A percentile compares a stretch with the other conserved stretches of the same genome.
phyloP scores from a whole-genome alignment of 305 asterid species.

The Fraxinus paxiana region DNA sequence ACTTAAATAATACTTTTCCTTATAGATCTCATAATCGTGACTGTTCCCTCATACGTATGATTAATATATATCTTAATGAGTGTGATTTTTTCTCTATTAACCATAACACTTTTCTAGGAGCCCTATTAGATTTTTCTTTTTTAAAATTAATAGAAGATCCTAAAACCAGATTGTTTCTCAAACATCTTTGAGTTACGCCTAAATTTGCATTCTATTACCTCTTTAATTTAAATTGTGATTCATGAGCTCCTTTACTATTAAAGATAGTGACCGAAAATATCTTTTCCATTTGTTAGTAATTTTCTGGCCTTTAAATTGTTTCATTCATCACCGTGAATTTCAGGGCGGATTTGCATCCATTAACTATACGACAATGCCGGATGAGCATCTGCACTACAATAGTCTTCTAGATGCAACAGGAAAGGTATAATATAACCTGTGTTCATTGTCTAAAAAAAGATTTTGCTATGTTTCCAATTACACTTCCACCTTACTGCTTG shows the following conservation, averaged over 20 bases:
- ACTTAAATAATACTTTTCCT: not conserved
- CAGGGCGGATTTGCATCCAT: slow-evolving; percentile 22
- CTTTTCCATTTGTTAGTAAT: not conserved
- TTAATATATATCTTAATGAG: not conserved
- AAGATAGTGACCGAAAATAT: not conserved
- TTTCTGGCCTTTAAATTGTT: not conserved
- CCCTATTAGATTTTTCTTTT: not conserved
- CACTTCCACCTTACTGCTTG: not conserved
- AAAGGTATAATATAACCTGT: slow-evolving; percentile 17
- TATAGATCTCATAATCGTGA: not conserved
- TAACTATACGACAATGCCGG: slow-evolving; percentile 28
- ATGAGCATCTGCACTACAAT: slow-evolving; percentile 32
- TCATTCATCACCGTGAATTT: not conserved
- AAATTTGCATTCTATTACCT: not conserved
- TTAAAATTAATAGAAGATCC: not conserved
- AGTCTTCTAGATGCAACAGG: slow-evolving; percentile 26
- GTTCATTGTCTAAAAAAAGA: not conserved
- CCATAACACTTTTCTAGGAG: not conserved
- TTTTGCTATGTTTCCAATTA: not conserved
- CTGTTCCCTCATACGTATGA: not conserved
- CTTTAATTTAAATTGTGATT: not conserved
- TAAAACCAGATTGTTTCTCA: not conserved
- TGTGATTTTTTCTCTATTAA: not conserved
- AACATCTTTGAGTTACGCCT: not conserved
- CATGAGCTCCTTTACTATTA: not conserved